A percentile compares a stretch with the other conserved stretches of the same genome.
phyloP scores from a whole-genome alignment of 768 basidiomycete species.

The Serendipita vermifera region DNA sequence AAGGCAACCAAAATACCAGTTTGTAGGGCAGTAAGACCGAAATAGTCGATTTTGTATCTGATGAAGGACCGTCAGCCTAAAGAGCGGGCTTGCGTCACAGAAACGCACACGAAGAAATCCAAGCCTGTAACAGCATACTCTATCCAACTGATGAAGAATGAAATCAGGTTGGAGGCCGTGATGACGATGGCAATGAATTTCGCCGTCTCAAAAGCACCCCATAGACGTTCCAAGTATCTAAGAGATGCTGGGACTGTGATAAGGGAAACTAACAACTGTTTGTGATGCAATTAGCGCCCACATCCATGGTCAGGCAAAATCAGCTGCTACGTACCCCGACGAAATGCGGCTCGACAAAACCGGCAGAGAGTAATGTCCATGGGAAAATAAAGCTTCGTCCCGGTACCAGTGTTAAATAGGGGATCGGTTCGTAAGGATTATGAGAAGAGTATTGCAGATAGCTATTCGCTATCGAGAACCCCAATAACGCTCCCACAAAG shows the following conservation, averaged over 20 bases:
- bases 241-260: conserved; percentile 69
- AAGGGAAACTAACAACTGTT: conserved; percentile 63
- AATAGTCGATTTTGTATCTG: conserved; percentile 81
- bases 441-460: conserved; percentile 48
- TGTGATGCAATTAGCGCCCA: conserved; percentile 10
- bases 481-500: conserved; percentile 46
- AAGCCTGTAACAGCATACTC: conserved; percentile 60
- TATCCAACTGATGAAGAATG: conserved; percentile 79
- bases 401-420: conserved; percentile 70
- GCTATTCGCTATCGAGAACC: conserved; percentile 43
- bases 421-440: conserved; percentile 26
- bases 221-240: conserved; percentile 85
- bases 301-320: background rate
- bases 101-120: conserved; percentile 61
- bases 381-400: conserved; percentile 73
- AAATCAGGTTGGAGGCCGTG: conserved; percentile 75
- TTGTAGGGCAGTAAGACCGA: conserved; percentile 86
- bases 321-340: conserved; percentile 52
- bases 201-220: conserved; percentile 75
- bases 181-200: conserved; percentile 77
- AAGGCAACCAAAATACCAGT: conserved; percentile 86
- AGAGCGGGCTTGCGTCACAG: background rate
- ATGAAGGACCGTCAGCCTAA: background rate
- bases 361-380: conserved; percentile 88
- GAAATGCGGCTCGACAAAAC: conserved; percentile 70